Base-by-base conservation (phyloP, 2,329 filamentous ascomycete species). In the Phialocephala sp. region DNA sequence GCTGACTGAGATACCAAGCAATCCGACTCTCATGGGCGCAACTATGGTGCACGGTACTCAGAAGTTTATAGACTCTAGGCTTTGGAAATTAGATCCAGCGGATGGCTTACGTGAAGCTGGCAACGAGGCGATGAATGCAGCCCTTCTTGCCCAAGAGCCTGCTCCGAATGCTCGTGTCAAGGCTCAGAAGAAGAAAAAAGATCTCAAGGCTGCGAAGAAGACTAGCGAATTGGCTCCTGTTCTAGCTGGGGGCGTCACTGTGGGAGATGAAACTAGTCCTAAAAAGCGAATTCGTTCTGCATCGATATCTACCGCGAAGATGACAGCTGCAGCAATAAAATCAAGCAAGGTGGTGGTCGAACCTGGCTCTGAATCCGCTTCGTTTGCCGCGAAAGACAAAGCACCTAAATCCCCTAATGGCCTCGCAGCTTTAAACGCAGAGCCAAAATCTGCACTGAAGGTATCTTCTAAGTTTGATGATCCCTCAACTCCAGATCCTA, bases 1-100 rank as follows among this genome's bases (percentile, higher is more conserved):
- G 0, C 83, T 97, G 36, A 82, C 87, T 67, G 77, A 79, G 0
- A 72, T 80, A 8, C 72, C 74, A 0, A 59, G 60, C 3, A 78
- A 80, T 20, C 84, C 84, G 1, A 74, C 87, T 1, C 78, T 90
- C 36, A 79, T 89, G 24, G 87, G 88, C 0, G 80, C 84, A 4
- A 81, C 80, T 20, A 78, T 89, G 75, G 71, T 89, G 12, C 76
- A 80, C 11, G 77, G 80, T 6, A 78, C 87, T 8, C 87, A 89
- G 70, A 83, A 81, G 68, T 80, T 82, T 20, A 72, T 89, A 2
- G 80, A 80, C 43, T 81, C 81, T 22, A 68, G 70, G 39, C 20
- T 70, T 1, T 68, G 63, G 62, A 68, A 72, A 43, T 62, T 68
- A 12, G 67, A 72, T 47, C 64, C 66, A 1, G 65, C 61, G n/a